These are phyloP conservation scores for Phaseolus coccineus DNA, from an alignment of 331 rosid genomes.

Conservation along the genomic window DNA sequence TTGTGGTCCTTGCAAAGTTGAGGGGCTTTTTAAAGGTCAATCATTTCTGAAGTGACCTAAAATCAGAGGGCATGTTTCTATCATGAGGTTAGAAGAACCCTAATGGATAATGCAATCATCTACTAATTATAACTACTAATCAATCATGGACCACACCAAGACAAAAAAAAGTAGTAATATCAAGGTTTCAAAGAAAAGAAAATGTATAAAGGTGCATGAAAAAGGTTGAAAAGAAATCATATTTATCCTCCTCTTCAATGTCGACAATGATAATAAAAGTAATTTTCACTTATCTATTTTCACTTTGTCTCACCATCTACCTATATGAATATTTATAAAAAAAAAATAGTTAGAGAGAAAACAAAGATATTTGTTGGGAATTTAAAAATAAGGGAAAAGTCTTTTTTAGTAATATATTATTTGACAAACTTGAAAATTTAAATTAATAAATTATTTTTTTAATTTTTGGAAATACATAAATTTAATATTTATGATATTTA, in stretches of 20 bases:
- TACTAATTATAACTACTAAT: conserved; percentile 2
- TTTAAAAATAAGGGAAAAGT: neutral
- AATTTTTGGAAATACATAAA: too few relatives aligned
- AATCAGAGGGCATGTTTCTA: neutral
- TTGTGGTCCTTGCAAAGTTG: conserved; percentile 55
- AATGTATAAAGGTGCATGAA: neutral
- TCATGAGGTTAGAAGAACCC: conserved; percentile 35
- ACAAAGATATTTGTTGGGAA: neutral
- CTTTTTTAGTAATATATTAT: too few relatives aligned
- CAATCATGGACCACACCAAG: conserved; percentile 16
- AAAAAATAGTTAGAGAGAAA: neutral
- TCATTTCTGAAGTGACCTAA: conserved; percentile 49
- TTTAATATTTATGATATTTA: too few relatives aligned
- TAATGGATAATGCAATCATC: conserved; percentile 36
- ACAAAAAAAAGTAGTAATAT: neutral
- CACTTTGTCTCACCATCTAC: neutral
- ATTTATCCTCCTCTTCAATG: conserved; percentile 2
- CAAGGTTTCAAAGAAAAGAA: neutral
- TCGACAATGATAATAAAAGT: neutral
- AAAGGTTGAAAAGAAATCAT: neutral
- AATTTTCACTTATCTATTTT: neutral
- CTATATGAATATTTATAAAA: too few relatives aligned
- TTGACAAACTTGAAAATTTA: too few relatives aligned
- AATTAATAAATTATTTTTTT: too few relatives aligned
- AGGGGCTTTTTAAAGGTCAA: conserved; percentile 21